Base-by-base conservation (phyloP, 2,329 filamentous ascomycete species). In the Colletotrichum neosansevieriae region DNA sequence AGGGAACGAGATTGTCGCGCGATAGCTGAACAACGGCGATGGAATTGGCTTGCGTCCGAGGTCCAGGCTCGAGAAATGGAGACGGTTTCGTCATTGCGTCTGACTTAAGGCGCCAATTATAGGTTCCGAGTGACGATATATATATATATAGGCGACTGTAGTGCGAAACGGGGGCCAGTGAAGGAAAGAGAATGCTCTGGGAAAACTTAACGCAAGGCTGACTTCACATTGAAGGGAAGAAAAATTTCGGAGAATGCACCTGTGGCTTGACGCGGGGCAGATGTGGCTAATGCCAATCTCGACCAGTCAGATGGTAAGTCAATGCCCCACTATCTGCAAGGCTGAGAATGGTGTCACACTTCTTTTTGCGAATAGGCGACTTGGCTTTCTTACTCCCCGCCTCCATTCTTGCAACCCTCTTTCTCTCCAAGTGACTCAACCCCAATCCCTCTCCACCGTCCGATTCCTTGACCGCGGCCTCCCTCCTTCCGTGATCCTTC, bases 1-100 rank as follows among this genome's bases (percentile, higher is more conserved):
- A 84, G 7, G 95, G 94, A 44, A 94, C 85, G 71, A 94, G 89
- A 70, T 91, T 91, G 79, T 98, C 94, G 80, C 94, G 91, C 70
- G 93, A 95, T 59, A 99, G 87, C 77, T 97, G 93, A 66, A 98
- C 85, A 70, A 98, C 91, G 29, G 94, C 92, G 50, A 98, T 87
- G 3, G 86, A 86, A 73, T 92, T 86, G 21, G 88, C 82, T 11
- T 85, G 82, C 4, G 94, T 90, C 19, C 82, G 80, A 3, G 84
- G 76, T 15, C 90, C 89, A 0, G 92, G 90, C 60, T 92, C 87
- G 44, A 98, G 86, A 74, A 99, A 98, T 0, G 94, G 91, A 10
- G 94, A 97, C 2, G 78, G 74, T 13, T 72, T 73, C n/a, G 75
- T 71, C 82, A 83, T 83, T 60, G 45, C 72, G 71, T 32, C 2